These are phyloP conservation scores for sunflower (Helianthus annuus) DNA, from an alignment of 129 eudicot genomes.

Conservation along the genomic window DNA sequence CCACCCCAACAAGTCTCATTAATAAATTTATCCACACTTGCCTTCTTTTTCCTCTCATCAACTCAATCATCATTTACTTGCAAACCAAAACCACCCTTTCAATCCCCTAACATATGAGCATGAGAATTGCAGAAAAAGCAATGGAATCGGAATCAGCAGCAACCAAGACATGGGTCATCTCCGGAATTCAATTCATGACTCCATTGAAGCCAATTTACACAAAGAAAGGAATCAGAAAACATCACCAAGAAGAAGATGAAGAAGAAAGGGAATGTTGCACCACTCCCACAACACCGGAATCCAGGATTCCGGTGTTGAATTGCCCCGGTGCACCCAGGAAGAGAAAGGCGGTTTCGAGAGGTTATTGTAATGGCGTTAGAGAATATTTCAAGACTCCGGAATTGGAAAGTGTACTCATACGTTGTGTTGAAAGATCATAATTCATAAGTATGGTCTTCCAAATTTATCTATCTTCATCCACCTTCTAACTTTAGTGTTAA, in stretches of 20 bases:
- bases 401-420: constrained; percentile 60
- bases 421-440: constrained; percentile 42
- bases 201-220: constrained; percentile 59
- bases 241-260: constrained; percentile 11
- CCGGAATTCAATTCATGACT: constrained; percentile 46
- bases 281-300: constrained; percentile 67
- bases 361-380: constrained; percentile 31
- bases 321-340: constrained; percentile 84
- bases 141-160: constrained; percentile 31
- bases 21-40: constrained; percentile 27
- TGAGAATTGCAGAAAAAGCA: constrained; percentile 32
- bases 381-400: constrained; percentile 77
- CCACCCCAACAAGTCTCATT: constrained; percentile 6
- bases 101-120: not conserved
- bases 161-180: constrained; percentile 50
- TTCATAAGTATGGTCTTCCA: constrained; percentile 22
- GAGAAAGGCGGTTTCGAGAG: constrained; percentile 45
- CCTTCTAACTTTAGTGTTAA: constrained; percentile 13
- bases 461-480: not conserved
- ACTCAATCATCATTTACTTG: constrained; percentile 33
- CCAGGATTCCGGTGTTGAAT: constrained; percentile 46
- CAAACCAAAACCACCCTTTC: constrained; percentile 12
- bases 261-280: constrained; percentile 40
- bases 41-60: constrained; percentile 28
- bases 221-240: constrained; percentile 1